Evolutionary conservation across 2,329 filamentous ascomycete species (phyloP), one percentile per base, ranked within the genome.

Genomic region (Mollisiaceae sp.): DNA sequence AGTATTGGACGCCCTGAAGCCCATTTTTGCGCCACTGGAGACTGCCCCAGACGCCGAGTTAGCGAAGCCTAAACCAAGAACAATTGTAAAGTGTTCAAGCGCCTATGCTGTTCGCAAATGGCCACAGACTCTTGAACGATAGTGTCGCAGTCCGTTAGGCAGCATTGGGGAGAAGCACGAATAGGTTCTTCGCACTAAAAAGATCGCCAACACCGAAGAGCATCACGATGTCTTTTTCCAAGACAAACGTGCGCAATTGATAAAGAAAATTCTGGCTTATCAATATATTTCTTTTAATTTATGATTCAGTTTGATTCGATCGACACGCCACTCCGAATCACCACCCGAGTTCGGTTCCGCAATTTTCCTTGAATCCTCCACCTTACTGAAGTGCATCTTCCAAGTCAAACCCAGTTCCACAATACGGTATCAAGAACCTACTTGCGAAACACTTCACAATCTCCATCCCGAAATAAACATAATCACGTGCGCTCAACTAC

Each of bases 281-380:
- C 50, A 2, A n/a, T 8, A 54, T 9, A 54, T 54, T 54, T 27
- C 50, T 18, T 54, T 54, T 54, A 1, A 24, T 15, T 32, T 35
- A 24, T 54, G 50, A 54, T 32, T 54, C 50, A 54, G 50, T 22
- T 27, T 24, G n/a, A 50, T 8, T 50, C 24, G 9, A 27, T 32
- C 14, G 15, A 54, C 22, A 54, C 20, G n/a, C 50, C 50, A 54
- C 24, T 54, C 50, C 32, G 50, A 27, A 54, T 35, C 50, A 54
- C 50, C 3, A 35, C 50, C 27, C 27, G 27, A 3, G 24, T 24
- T 54, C 50, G 50, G 50, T 18, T 35, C 14, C 5, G 18, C 50
- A 18, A 5, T 41, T 41, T 18, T 41, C 14, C 24, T 54, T 15
- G 1, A 32, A 8, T 35, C 18, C 50, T 14, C 22, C 14, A 35